Conservation (phyloP, 352 stramenopile genomes). For the Phytophthora multivora region DNA sequence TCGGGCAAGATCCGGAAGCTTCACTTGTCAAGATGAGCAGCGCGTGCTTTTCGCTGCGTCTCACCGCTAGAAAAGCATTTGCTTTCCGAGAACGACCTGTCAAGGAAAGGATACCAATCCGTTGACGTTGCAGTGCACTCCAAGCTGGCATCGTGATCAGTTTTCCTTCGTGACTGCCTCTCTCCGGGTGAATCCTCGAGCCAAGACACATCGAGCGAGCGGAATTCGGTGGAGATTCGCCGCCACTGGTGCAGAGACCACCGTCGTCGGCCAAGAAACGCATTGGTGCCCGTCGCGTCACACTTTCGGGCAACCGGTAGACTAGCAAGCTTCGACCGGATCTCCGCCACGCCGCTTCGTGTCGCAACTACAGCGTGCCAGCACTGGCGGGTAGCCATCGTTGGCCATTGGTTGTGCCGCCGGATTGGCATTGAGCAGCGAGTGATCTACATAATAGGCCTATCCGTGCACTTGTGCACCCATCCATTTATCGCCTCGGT, state of each 20-base stretch:
- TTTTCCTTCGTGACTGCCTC: constrained; percentile 26
- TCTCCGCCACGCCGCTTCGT: constrained; percentile 20
- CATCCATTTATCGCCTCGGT: constrained; percentile 19
- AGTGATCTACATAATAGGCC: constrained; percentile 13
- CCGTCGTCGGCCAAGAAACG: constrained; percentile 25
- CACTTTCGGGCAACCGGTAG: constrained; percentile 25
- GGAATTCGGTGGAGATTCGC: constrained; percentile 24
- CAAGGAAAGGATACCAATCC: background rate
- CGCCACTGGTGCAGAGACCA: constrained; percentile 25
- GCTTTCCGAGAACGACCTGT: constrained; percentile 26
- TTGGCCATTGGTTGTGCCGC: background rate
- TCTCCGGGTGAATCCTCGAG: constrained; percentile 14
- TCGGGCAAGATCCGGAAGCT: constrained; percentile 30
- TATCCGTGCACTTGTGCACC: constrained; percentile 24
- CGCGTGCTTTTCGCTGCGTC: constrained; percentile 16
- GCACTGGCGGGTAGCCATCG: constrained; percentile 20
- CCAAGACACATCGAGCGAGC: constrained; percentile 17
- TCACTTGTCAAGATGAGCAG: constrained; percentile 19
- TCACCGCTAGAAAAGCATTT: constrained; percentile 34
- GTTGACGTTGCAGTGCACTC: constrained; percentile 16
- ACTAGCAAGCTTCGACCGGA: constrained; percentile 18
- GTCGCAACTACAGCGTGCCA: constrained; percentile 16
- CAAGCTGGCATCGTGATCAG: constrained; percentile 25
- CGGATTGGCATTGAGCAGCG: constrained; percentile 9
- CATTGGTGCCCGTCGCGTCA: constrained; percentile 26